Percentiles rank a stretch among this genome's conserved stretches.
These are phyloP conservation scores for Ascochyta fabae DNA, from an alignment of 2,329 filamentous ascomycete genomes.

Conservation along the genomic window DNA sequence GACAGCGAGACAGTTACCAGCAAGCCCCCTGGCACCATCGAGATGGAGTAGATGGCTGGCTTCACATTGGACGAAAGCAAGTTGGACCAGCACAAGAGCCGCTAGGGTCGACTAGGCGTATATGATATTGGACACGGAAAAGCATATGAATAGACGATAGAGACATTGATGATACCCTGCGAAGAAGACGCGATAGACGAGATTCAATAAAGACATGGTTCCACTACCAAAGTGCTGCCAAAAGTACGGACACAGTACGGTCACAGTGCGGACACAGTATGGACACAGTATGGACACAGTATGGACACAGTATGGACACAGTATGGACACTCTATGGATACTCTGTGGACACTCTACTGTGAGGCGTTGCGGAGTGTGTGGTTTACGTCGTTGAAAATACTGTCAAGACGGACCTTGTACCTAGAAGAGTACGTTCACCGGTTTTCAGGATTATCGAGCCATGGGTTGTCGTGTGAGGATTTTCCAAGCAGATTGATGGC, in stretches of 20 bases:
- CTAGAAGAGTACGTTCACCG: neutral
- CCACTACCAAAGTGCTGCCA: conserved; percentile 32
- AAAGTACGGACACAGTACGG: conserved; percentile 4
- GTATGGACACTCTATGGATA: no score
- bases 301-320: no score
- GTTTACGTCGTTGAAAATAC: no score
- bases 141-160: conserved; percentile 30
- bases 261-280: no score
- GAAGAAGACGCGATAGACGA: conserved; percentile 17
- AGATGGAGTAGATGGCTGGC: conserved; percentile 67
- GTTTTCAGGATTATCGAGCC: no score
- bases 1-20: conserved; percentile 58
- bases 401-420: neutral
- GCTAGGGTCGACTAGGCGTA: conserved; percentile 8
- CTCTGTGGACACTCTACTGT: neutral
- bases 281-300: no score
- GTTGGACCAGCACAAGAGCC: no score
- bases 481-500: no score
- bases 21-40: conserved; percentile 75
- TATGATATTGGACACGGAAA: conserved; percentile 9
- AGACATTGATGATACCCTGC: conserved; percentile 37
- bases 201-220: conserved; percentile 12
- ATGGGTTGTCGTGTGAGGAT: no score
- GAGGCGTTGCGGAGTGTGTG: neutral
- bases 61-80: no score